A percentile compares a stretch with the other conserved stretches of the same genome.
These are phyloP conservation scores for Taphrina communis DNA, from an alignment of 1,139 yeast species.

Conservation along the genomic window DNA sequence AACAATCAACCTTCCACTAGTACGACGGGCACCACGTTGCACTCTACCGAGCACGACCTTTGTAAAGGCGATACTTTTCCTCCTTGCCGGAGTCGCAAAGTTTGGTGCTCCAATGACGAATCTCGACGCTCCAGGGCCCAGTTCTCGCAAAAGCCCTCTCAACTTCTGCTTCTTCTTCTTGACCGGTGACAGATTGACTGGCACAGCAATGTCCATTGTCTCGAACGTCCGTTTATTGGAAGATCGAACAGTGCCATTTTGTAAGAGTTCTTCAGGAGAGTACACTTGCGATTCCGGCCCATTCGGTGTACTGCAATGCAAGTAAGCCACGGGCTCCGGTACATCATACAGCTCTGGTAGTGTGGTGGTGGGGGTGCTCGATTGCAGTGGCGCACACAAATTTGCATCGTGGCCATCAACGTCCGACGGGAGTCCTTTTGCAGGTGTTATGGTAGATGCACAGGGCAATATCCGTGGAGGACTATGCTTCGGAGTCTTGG, in stretches of 20 bases:
- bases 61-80: slow-evolving; percentile 3
- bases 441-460: background rate
- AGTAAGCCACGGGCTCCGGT: background rate
- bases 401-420: background rate
- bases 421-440: background rate
- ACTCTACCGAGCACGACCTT: slow-evolving; percentile 11
- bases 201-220: slow-evolving; percentile 8
- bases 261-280: background rate
- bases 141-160: slow-evolving; percentile 34
- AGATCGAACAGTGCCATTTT: background rate
- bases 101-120: slow-evolving; percentile 34
- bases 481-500: background rate
- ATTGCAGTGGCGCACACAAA: slow-evolving; percentile 4
- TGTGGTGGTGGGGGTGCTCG: background rate
- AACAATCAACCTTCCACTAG: slow-evolving; percentile 4
- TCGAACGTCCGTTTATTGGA: background rate
- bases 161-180: slow-evolving; percentile 11
- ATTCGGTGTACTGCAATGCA: background rate
- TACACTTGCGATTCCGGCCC: background rate
- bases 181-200: slow-evolving; percentile 4
- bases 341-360: background rate
- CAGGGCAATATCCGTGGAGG: background rate
- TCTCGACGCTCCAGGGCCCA: slow-evolving; percentile 33
- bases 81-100: slow-evolving; percentile 39
- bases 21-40: background rate